Base-by-base conservation (phyloP, 2,329 filamentous ascomycete species). In the Fusarium nematophilum region DNA sequence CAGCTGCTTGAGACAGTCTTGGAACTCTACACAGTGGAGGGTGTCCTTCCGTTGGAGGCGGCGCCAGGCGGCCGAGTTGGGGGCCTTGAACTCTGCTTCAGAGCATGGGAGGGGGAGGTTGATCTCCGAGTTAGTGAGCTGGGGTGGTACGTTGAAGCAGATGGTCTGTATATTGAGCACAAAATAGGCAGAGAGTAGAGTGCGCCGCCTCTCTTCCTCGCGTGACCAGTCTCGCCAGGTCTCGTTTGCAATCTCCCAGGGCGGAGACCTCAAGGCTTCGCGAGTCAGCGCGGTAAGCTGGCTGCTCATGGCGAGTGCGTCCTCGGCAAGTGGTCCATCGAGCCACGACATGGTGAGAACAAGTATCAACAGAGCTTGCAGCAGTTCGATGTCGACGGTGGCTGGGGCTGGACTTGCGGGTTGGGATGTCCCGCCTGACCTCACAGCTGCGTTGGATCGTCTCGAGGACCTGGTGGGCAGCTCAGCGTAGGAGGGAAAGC, bases 291-390 rank as follows among this genome's bases (percentile, higher is more conserved):
- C 81, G 5, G 83, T 82, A 31, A 86, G 72, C 18, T 84, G 80
- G 53, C 83, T 85, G 62, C 84, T 83, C 31, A 86, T 79, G 2
- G 81, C 81, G 21, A 86, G 76, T 9, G 84, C 83, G 66, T 86
- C 83, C 47, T 81, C 77, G n/a, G 85, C 70, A 9, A 86, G 77
- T 46, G 84, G 82, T 14, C 79, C 80, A 58, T 86, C 83, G 47
- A 83, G 83, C 84, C 84, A 87, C 0, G 84, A 86, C 10, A 83
- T 83, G 68, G 85, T 82, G 0, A 83, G 83, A 51, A 85, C 86
- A n/a, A 86, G 75, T 3, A 83, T 70, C 9, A 82, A 63, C 18
- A 83, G 78, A 0, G 81, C 80, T 46, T 79, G 77, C 33, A 82
- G 80, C 6, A 80, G 76, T 61, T 81, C 79, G 73, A 82, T 79